These are phyloP conservation scores for Acanthamoeba culbertsoni DNA, from an alignment of 208 protist genomes.

Conservation along the genomic window DNA sequence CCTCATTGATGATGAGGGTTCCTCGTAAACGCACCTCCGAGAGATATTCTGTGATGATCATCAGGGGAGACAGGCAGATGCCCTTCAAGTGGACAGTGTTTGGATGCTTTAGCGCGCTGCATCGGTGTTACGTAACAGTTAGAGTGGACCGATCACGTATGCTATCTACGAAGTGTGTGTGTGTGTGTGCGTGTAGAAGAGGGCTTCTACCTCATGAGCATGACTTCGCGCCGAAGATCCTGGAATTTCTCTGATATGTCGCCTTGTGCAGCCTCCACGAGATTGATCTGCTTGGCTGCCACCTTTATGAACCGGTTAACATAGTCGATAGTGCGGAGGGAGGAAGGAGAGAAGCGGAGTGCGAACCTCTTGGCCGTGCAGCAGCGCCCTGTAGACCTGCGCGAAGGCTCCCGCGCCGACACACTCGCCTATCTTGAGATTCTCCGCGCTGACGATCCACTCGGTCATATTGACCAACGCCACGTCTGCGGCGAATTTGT, in stretches of 20 bases:
- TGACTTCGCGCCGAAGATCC: constrained; percentile 48
- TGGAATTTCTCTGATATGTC: constrained; percentile 58
- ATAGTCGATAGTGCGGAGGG: not conserved
- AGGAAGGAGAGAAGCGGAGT: not conserved
- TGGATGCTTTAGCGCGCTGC: constrained; percentile 33
- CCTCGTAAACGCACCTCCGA: not conserved
- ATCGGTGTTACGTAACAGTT: too few species aligned
- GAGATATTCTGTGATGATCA: constrained; percentile 55
- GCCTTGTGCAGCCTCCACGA: not conserved
- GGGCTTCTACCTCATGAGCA: constrained; percentile 37
- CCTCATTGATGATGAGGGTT: not conserved
- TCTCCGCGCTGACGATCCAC: not conserved
- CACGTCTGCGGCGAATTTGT: constrained; percentile 43
- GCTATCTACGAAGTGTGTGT: too few species aligned
- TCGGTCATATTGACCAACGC: constrained; percentile 28
- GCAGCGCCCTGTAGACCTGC: not conserved
- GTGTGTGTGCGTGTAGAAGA: not conserved
- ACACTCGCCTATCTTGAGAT: not conserved
- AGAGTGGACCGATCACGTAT: too few species aligned
- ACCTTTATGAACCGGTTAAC: not conserved
- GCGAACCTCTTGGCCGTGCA: not conserved
- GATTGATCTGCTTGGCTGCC: constrained; percentile 57
- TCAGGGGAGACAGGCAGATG: constrained; percentile 48
- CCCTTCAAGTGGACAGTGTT: constrained; percentile 56
- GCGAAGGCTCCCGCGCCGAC: constrained; percentile 40